Percentiles rank a stretch among this genome's conserved stretches.
Conservation (phyloP, 2,329 filamentous ascomycete species). For the Nannizziopsis arthrosporioides region DNA sequence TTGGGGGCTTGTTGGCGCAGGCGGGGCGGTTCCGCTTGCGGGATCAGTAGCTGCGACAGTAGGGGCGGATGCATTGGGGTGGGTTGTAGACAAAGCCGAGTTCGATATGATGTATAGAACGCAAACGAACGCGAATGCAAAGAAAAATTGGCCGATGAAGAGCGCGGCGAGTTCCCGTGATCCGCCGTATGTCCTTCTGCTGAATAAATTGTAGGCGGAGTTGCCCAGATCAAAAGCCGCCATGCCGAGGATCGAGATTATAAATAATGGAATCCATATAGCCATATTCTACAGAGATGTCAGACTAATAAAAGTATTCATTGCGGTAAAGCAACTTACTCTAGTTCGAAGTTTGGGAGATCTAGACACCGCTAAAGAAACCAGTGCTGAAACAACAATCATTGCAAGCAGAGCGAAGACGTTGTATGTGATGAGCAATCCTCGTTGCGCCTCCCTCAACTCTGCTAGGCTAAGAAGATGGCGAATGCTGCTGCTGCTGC, state of each 20-base stretch:
- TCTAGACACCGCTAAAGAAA: background rate
- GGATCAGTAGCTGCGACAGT: background rate
- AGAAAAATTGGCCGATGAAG: slow-evolving; percentile 3
- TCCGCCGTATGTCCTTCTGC: background rate
- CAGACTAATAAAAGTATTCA: background rate
- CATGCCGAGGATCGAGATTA: background rate
- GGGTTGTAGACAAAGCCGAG: background rate
- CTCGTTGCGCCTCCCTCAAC: background rate
- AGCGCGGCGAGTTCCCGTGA: background rate
- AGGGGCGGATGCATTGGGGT: background rate
- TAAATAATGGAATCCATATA: slow-evolving; percentile 1
- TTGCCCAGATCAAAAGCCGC: background rate
- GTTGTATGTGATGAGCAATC: background rate
- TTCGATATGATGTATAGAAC: slow-evolving; percentile 3
- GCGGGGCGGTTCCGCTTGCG: background rate
- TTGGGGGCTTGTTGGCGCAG: background rate
- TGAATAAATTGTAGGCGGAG: background rate
- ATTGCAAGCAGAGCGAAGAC: slow-evolving; percentile 2
- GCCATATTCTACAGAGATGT: background rate
- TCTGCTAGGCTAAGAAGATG: background rate
- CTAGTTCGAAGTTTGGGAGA: background rate
- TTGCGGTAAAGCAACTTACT: slow-evolving; percentile 1
- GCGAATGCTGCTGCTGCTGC: background rate
- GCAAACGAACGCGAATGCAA: background rate
- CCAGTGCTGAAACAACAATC: background rate